Evolutionary conservation across 2,329 filamentous ascomycete species (phyloP).

Genomic region (Emergomyces pasteurianus): DNA sequence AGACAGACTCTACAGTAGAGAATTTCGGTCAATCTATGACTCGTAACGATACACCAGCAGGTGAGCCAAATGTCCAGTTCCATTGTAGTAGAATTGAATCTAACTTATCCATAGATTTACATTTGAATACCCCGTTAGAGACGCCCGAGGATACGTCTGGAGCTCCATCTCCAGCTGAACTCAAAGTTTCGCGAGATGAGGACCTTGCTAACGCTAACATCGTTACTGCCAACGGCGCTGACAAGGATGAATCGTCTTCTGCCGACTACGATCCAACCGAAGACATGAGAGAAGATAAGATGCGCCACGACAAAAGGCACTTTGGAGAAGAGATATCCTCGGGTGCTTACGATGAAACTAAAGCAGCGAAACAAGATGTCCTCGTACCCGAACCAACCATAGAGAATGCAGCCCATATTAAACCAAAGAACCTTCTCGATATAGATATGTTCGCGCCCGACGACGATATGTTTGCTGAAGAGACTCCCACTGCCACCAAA

Average conservation of each 20-base stretch:
- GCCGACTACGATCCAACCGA: constrained; percentile 83
- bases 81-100: constrained; percentile 10
- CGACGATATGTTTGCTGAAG: constrained; percentile 76
- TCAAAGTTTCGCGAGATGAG: constrained; percentile 55
- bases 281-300: constrained; percentile 76
- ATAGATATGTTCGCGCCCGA: constrained; percentile 49
- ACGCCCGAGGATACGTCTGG: constrained; percentile 36
- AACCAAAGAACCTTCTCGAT: constrained; percentile 44
- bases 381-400: constrained; percentile 31
- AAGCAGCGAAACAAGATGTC: constrained; percentile 41
- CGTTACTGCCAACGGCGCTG: constrained; percentile 29
- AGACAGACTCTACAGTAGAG: constrained; percentile 42
- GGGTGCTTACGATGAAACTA: constrained; percentile 47
- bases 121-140: constrained; percentile 33
- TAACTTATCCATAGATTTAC: constrained; percentile 20
- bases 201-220: constrained; percentile 48
- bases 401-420: constrained; percentile 27
- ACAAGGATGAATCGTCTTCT: constrained; percentile 70
- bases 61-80: constrained; percentile 20
- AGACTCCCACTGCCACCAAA: constrained; percentile 48
- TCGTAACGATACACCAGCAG: constrained; percentile 24
- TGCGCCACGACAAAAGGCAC: constrained; percentile 54
- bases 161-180: constrained; percentile 45
- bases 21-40: constrained; percentile 34
- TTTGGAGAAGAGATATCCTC: constrained; percentile 45